A percentile compares a stretch with the other conserved stretches of the same genome.
Evolutionary conservation across 768 basidiomycete genomes (phyloP).

Genomic region (Termitomyces sp.): DNA sequence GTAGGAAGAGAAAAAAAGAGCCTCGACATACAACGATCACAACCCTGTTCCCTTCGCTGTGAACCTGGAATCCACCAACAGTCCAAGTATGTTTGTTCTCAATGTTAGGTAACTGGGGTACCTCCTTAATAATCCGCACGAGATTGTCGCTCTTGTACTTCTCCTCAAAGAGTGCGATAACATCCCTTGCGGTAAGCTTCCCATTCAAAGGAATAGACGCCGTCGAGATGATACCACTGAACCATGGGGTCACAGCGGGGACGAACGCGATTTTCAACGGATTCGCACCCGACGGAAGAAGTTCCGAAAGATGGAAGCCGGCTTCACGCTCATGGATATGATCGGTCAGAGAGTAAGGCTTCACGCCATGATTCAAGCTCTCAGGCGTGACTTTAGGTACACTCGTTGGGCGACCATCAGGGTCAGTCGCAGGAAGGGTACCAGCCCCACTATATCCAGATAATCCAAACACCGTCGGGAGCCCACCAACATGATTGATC

Average conservation of each 20-base stretch:
- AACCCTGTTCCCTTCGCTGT: constrained; percentile 82
- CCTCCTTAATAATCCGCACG: constrained; percentile 61
- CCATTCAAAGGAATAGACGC: constrained; percentile 76
- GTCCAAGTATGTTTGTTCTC: constrained; percentile 85
- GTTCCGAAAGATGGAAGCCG: constrained; percentile 70
- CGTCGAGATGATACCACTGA: constrained; percentile 92
- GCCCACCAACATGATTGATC: constrained; percentile 59
- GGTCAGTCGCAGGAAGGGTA: constrained; percentile 67
- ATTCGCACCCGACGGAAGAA: constrained; percentile 34
- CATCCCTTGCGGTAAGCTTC: constrained; percentile 65
- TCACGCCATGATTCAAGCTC: constrained; percentile 69
- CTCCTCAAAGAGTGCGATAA: constrained; percentile 70
- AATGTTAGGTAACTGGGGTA: constrained; percentile 73
- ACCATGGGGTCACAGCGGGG: constrained; percentile 90
- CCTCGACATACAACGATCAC: constrained; percentile 78
- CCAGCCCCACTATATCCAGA: constrained; percentile 97
- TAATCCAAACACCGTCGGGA: constrained; percentile 87
- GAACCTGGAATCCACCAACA: constrained; percentile 92
- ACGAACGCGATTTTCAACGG: constrained; percentile 74
- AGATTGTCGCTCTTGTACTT: constrained; percentile 76
- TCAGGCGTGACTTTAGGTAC: constrained; percentile 81
- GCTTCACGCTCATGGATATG: constrained; percentile 99
- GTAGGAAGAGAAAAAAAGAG: background rate
- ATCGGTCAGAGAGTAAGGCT: constrained; percentile 89
- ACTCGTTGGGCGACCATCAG: constrained; percentile 68